Percentiles rank a stretch among this genome's conserved stretches.
These are phyloP conservation scores for Penicillium goetzii DNA, from an alignment of 495 filamentous ascomycete genomes.

Conservation along the genomic window DNA sequence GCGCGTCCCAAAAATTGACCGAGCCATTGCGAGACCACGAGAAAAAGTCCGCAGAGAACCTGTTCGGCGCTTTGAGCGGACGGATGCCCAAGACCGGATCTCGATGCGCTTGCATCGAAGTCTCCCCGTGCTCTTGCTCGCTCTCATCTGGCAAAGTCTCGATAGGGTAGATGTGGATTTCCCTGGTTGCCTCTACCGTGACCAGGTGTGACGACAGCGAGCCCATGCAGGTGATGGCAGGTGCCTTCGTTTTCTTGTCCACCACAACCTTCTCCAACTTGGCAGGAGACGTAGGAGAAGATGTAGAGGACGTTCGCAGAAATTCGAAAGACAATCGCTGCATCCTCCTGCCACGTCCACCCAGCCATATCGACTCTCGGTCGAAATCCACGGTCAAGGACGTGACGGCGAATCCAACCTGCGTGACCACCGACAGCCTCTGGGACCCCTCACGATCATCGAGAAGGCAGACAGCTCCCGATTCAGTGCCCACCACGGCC, in stretches of 20 bases:
- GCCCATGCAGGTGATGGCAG: constrained; percentile 66
- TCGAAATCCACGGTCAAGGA: constrained; percentile 61
- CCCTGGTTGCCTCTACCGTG: constrained; percentile 72
- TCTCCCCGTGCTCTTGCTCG: constrained; percentile 37
- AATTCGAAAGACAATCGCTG: constrained; percentile 45
- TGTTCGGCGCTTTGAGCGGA: constrained; percentile 58
- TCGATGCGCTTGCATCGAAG: constrained; percentile 66
- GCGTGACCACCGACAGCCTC: constrained; percentile 54
- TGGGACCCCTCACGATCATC: constrained; percentile 75
- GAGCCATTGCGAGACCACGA: constrained; percentile 82
- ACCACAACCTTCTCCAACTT: constrained; percentile 25
- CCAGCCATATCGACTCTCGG: constrained; percentile 56
- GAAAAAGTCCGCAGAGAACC: constrained; percentile 70
- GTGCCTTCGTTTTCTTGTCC: constrained; percentile 35
- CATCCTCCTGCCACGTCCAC: constrained; percentile 52
- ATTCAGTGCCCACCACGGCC: constrained; percentile 53
- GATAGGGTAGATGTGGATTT: constrained; percentile 65
- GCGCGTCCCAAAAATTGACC: constrained; percentile 78
- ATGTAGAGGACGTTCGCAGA: constrained; percentile 31
- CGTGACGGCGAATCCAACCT: constrained; percentile 44
- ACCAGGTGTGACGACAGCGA: constrained; percentile 69
- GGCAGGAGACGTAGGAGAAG: constrained; percentile 34
- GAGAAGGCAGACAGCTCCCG: constrained; percentile 58
- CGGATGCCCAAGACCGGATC: constrained; percentile 79
- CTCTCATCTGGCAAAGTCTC: constrained; percentile 37